Conservation (phyloP, 164 flowering plant genomes). For the Magnolia kwangsiensis region DNA sequence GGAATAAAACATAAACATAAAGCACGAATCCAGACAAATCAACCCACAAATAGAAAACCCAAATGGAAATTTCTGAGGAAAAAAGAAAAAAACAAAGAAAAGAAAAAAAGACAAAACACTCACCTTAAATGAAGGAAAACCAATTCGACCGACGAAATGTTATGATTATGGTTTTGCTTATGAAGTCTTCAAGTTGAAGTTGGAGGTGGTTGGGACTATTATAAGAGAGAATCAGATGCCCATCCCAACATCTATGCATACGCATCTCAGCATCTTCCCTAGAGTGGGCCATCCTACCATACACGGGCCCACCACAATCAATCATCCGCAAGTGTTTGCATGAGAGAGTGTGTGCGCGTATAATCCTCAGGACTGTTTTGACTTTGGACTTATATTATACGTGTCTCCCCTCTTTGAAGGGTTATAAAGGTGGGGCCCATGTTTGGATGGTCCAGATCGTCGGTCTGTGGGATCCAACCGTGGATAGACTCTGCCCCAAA, state of each 20-base stretch:
- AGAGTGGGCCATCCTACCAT: background rate
- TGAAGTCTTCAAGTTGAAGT: background rate
- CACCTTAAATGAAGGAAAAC: background rate
- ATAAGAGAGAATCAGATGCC: background rate
- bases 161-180: background rate
- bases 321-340: background rate
- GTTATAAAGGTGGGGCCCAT: too few relatives aligned
- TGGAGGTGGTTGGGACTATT: background rate
- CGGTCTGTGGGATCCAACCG: too few relatives aligned
- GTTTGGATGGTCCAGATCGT: too few relatives aligned
- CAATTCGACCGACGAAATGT: background rate
- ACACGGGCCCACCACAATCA: background rate
- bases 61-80: background rate
- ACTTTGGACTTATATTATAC: background rate
- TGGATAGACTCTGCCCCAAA: too few relatives aligned
- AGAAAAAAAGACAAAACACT: too few relatives aligned
- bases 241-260: background rate
- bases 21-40: background rate
- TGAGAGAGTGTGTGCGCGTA: background rate
- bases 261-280: background rate
- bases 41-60: background rate
- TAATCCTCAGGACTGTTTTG: background rate
- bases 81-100: too few relatives aligned
- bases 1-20: too few relatives aligned
- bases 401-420: too few relatives aligned